Conservation (phyloP, 495 filamentous ascomycete genomes). For the Aspergillus haitiensis region DNA sequence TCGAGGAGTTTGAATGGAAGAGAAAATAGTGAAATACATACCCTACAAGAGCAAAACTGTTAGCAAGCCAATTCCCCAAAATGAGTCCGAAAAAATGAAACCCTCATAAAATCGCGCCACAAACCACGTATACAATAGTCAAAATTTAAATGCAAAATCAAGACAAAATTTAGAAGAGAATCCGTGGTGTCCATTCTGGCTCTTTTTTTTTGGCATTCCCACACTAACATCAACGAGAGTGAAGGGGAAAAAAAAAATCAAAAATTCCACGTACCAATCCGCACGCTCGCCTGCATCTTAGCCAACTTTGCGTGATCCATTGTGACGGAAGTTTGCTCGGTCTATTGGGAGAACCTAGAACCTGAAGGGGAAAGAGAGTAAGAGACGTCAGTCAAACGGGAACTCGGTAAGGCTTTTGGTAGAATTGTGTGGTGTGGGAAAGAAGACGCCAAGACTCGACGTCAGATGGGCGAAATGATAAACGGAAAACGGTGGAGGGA, state of each 20-base stretch:
- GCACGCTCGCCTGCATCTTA: slow-evolving; percentile 56
- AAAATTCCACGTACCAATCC: slow-evolving; percentile 50
- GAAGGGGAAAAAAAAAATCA: slow-evolving; percentile 17
- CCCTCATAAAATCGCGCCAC: no score
- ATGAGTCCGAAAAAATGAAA: background rate
- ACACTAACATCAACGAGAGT: slow-evolving; percentile 8
- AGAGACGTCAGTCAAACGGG: slow-evolving; percentile 18
- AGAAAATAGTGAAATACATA: background rate
- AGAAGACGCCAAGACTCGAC: slow-evolving; percentile 16
- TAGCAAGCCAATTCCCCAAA: background rate
- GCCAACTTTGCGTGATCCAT: slow-evolving; percentile 62
- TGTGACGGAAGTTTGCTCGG: slow-evolving; percentile 36
- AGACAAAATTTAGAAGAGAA: background rate
- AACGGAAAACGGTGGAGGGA: background rate
- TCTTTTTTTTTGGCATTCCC: background rate
- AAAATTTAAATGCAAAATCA: slow-evolving; percentile 1
- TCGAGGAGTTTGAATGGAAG: background rate
- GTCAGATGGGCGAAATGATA: slow-evolving; percentile 9
- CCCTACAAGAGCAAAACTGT: slow-evolving; percentile 1
- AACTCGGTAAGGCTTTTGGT: slow-evolving; percentile 16
- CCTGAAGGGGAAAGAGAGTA: slow-evolving; percentile 5
- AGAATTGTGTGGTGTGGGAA: slow-evolving; percentile 22
- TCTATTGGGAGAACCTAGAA: slow-evolving; percentile 25
- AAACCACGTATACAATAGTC: background rate
- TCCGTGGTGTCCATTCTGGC: slow-evolving; percentile 1